Evolutionary conservation across 768 basidiomycete genomes (phyloP).

Genomic region (Polyporus arcularius): DNA sequence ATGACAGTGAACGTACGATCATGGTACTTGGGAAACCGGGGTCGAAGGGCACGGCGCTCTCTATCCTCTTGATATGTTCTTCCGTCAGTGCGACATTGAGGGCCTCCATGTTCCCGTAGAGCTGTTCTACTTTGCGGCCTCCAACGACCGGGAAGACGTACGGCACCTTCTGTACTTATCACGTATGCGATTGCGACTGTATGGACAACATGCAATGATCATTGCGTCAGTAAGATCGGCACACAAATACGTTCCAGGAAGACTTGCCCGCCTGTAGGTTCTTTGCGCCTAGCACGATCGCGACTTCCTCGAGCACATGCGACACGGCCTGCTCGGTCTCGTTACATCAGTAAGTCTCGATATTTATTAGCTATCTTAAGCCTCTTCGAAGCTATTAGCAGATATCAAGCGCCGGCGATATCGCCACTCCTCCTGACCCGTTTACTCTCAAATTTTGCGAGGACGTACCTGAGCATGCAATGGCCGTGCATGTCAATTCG

Average conservation of each 20-base stretch:
- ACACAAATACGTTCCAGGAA: no score
- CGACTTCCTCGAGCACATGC: constrained; percentile 40
- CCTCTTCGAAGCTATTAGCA: no score
- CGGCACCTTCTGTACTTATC: constrained; percentile 29
- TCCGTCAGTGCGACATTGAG: constrained; percentile 16
- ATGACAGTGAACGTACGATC: no score
- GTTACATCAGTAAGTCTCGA: no score
- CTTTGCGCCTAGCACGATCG: constrained; percentile 37
- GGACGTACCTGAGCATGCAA: no score
- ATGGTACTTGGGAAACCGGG: no score
- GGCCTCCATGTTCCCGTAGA: constrained; percentile 23
- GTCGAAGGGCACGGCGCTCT: constrained; percentile 23
- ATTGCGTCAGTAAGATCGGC: no score
- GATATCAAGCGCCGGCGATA: no score
- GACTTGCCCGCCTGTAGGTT: constrained; percentile 14
- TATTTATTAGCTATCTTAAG: no score
- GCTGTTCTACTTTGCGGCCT: constrained; percentile 21
- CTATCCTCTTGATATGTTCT: constrained; percentile 26
- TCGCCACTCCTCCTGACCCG: no score
- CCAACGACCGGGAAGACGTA: constrained; percentile 23
- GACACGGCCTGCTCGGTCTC: constrained; percentile 36
- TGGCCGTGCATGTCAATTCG: no score
- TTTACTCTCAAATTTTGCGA: no score
- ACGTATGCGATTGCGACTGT: constrained; percentile 34
- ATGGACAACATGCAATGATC: constrained; percentile 14